Evolutionary conservation across 352 stramenopile genomes (phyloP), one percentile per base, ranked within the genome.

Genomic region (Pythium sukuiense): DNA sequence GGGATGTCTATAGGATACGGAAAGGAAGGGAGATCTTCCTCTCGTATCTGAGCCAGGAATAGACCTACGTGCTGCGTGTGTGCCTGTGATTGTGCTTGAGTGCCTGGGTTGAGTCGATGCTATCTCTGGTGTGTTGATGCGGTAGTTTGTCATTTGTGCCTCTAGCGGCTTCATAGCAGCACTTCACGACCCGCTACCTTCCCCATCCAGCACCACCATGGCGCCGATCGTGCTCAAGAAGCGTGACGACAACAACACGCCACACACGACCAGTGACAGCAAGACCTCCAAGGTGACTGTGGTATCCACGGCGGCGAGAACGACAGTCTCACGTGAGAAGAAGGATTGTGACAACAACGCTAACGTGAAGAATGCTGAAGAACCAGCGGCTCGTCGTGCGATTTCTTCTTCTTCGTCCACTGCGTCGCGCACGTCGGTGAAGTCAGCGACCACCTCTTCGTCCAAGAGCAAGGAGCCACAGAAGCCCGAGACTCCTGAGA

Each of bases 141-240:
- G 6, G 41, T 5, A 49, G 41, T 18, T 26, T 12, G 41, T 49
- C 41, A 26, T 49, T 49, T 49, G 3, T 26, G n/a, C 41, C 41
- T 49, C 41, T 20, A 27, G n/a, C 20, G 18, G 45, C n/a, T 9
- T 24, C 20, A 24, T 24, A 24, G 20, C 35, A 48, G 18, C 43
- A 24, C 20, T 11, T 18, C 41, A 49, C 24, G 41, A 49, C 16
- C 13, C 20, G 24, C 49, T 14, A 12, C 3, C 20, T 27, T 20
- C 30, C 18, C 7, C 18, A 29, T 35, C 20, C 48, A 55, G 9
- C 2, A 33, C 39, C 65, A 61, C 26, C 6, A 72, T 72, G 66
- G 66, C 66, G 37, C 66, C 66, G 27, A 72, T 72, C 45, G 41
- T 63, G 18, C 66, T 72, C 35, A 72, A 72, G 60, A 72, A 72